A percentile compares a stretch with the other conserved stretches of the same genome.
phyloP scores from a whole-genome alignment of 2,329 filamentous ascomycete species.

The Acarospora socialis region DNA sequence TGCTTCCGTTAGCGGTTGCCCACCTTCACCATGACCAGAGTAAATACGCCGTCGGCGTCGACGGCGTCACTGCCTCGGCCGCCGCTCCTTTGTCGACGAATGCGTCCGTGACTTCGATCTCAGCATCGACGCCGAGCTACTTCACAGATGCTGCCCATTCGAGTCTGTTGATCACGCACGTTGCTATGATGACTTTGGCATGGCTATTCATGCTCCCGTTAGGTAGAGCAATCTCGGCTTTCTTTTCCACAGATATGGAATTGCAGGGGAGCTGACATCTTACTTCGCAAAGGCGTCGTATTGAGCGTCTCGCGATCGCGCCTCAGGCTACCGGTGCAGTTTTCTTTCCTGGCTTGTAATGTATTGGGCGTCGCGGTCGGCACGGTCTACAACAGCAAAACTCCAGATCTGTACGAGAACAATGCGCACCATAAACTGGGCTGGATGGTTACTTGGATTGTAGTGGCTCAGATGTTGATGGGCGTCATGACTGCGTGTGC shows the following conservation, averaged over 20 bases:
- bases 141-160: conserved; percentile 42
- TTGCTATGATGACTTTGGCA: conserved; percentile 52
- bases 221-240: too few species aligned
- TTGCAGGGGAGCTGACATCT: too few species aligned
- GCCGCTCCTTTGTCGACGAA: too few species aligned
- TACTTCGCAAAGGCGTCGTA: conserved; percentile 52
- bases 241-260: conserved; percentile 2
- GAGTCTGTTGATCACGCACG: conserved; percentile 52
- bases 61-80: too few species aligned
- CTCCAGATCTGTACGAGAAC: conserved; percentile 72
- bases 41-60: too few species aligned
- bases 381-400: conserved; percentile 62
- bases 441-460: conserved; percentile 65
- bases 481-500: conserved; percentile 49
- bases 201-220: conserved; percentile 63
- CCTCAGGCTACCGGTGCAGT: conserved; percentile 54
- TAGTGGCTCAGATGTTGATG: conserved; percentile 55
- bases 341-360: conserved; percentile 51
- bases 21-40: too few species aligned
- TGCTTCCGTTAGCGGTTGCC: too few species aligned
- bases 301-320: conserved; percentile 69
- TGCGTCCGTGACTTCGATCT: too few species aligned
- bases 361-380: conserved; percentile 49
- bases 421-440: conserved; percentile 83
- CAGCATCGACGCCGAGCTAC: conserved; percentile 41